phyloP scores from a whole-genome alignment of 2,329 filamentous ascomycete species.

The Colletotrichum incanum region DNA sequence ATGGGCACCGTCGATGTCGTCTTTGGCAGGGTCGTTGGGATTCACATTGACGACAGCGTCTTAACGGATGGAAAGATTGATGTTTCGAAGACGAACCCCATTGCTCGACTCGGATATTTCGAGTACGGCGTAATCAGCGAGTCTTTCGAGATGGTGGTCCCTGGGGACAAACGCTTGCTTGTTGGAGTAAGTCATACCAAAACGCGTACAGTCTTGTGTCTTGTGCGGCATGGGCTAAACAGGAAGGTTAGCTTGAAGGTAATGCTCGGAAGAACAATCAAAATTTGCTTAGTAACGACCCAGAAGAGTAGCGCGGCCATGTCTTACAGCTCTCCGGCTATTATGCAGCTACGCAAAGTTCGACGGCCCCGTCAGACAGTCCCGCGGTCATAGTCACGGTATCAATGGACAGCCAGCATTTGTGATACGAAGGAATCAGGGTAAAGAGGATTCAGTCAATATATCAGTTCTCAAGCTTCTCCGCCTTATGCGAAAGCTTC shows the following conservation, averaged over 20 bases:
- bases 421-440: no score
- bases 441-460: no score
- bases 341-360: no score
- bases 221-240: not conserved
- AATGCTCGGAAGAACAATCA: not conserved
- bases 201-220: no score
- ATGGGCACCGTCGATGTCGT: conserved; percentile 23
- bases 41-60: conserved; percentile 16
- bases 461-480: no score
- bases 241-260: not conserved
- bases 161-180: conserved; percentile 27
- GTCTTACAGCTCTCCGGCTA: no score
- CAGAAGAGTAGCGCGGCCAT: no score
- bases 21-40: conserved; percentile 2
- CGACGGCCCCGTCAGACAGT: no score
- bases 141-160: conserved; percentile 25
- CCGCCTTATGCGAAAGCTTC: no score
- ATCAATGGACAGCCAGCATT: no score
- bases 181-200: not conserved
- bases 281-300: no score
- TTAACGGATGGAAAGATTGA: conserved; percentile 25
- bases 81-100: conserved; percentile 24
- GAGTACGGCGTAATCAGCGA: conserved; percentile 23
- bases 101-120: conserved; percentile 19
- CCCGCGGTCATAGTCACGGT: no score